phyloP scores from a whole-genome alignment of 257 asterid species.

The Solanum chmielewskii region DNA sequence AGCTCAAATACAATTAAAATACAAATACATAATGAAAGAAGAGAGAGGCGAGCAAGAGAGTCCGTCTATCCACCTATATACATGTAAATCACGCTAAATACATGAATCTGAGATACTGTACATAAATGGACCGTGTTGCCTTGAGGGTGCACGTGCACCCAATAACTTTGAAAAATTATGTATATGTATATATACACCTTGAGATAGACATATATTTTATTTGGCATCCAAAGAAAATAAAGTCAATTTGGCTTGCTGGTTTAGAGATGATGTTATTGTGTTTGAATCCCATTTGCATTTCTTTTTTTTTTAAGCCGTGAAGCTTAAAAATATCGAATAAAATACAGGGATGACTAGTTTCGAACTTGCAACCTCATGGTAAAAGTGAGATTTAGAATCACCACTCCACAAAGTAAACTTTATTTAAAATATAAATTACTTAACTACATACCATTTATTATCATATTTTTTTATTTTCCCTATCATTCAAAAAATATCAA shows the following conservation, averaged over 20 bases:
- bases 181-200: too few relatives aligned
- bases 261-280: neutral
- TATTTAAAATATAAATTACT: too few relatives aligned
- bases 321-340: neutral
- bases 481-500: too few relatives aligned
- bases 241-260: neutral
- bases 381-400: neutral
- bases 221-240: neutral
- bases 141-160: neutral
- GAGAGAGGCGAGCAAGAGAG: neutral
- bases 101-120: too few relatives aligned
- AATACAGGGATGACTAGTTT: too few relatives aligned
- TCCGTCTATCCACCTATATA: too few relatives aligned
- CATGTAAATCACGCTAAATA: neutral
- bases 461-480: too few relatives aligned
- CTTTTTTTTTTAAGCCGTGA: neutral
- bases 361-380: neutral
- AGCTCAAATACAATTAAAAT: neutral
- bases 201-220: neutral
- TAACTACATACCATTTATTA: too few relatives aligned
- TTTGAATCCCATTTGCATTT: neutral
- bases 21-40: too few relatives aligned
- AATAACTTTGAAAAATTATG: neutral
- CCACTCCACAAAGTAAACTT: neutral
- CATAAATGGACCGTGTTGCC: neutral